Percentiles rank a stretch among this genome's conserved stretches.
phyloP scores from a whole-genome alignment of 768 basidiomycete genomes.

The Xanthoconium purpureum region DNA sequence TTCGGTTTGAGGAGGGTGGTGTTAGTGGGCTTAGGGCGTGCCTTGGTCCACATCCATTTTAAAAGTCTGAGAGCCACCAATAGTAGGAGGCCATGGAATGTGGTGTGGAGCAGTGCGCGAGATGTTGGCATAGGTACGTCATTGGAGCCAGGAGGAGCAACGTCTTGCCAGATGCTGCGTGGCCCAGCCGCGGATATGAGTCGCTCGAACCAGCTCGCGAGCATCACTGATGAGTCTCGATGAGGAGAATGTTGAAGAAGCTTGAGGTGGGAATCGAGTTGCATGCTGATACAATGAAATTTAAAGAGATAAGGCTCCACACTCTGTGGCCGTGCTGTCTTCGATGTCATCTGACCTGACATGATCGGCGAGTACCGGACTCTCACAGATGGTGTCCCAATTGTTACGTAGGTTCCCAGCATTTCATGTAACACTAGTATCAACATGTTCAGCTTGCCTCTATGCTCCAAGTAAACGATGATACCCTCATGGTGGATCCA shows the following conservation, averaged over 20 bases:
- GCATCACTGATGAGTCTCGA: constrained; percentile 4
- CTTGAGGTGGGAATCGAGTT: neutral
- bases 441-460: no score
- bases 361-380: neutral
- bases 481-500: no score
- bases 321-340: neutral
- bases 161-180: constrained; percentile 1
- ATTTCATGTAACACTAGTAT: no score
- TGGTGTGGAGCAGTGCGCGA: constrained; percentile 15
- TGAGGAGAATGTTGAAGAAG: neutral
- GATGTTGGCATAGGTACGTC: constrained; percentile 16
- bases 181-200: constrained; percentile 7
- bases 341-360: neutral
- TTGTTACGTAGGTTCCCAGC: no score
- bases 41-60: constrained; percentile 12
- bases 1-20: neutral
- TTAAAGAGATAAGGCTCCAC: neutral
- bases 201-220: constrained; percentile 5
- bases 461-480: no score
- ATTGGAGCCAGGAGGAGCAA: constrained; percentile 14
- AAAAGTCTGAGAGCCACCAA: constrained; percentile 7
- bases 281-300: no score
- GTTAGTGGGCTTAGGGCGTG: neutral
- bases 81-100: constrained; percentile 13
- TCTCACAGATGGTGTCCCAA: neutral